These are phyloP conservation scores for Penicillium sp. DNA, from an alignment of 2,329 filamentous ascomycete species.

Conservation along the genomic window DNA sequence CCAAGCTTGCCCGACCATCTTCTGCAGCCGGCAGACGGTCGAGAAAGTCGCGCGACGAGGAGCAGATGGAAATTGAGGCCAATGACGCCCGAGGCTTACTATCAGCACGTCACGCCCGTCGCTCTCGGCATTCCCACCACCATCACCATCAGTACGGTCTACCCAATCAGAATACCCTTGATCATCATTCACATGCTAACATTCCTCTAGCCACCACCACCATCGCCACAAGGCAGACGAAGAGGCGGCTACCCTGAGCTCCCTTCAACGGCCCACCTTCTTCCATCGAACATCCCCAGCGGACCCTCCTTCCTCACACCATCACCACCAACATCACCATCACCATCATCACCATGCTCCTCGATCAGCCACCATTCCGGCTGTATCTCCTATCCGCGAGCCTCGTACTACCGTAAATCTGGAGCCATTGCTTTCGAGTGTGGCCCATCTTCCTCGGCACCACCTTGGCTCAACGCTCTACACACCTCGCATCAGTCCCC, in stretches of 20 bases:
- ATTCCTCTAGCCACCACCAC: constrained; percentile 47
- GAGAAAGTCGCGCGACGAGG: constrained; percentile 74
- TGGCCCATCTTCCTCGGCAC: constrained; percentile 67
- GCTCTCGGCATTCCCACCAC: constrained; percentile 53
- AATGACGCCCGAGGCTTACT: constrained; percentile 60
- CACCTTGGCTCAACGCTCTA: constrained; percentile 87
- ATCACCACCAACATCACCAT: constrained; percentile 48
- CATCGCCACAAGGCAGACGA: constrained; percentile 56
- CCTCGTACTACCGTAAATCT: constrained; percentile 66
- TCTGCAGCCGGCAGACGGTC: constrained; percentile 57
- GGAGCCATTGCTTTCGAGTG: constrained; percentile 67
- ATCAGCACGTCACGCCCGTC: constrained; percentile 66
- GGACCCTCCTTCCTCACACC: constrained; percentile 31
- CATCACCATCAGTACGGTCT: constrained; percentile 57
- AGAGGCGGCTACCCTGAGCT: constrained; percentile 32
- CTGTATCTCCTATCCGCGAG: constrained; percentile 50
- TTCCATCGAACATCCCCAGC: constrained; percentile 31
- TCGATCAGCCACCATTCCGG: constrained; percentile 23
- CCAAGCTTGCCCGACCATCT: constrained; percentile 41
- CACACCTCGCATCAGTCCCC: constrained; percentile 59
- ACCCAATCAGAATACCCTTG: neutral
- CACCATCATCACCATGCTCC: constrained; percentile 41
- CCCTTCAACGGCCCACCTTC: constrained; percentile 27
- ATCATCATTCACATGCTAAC: constrained; percentile 16
- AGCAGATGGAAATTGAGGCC: constrained; percentile 65